Evolutionary conservation across 495 filamentous ascomycete species (phyloP).

Genomic region (Talaromyces ruber): DNA sequence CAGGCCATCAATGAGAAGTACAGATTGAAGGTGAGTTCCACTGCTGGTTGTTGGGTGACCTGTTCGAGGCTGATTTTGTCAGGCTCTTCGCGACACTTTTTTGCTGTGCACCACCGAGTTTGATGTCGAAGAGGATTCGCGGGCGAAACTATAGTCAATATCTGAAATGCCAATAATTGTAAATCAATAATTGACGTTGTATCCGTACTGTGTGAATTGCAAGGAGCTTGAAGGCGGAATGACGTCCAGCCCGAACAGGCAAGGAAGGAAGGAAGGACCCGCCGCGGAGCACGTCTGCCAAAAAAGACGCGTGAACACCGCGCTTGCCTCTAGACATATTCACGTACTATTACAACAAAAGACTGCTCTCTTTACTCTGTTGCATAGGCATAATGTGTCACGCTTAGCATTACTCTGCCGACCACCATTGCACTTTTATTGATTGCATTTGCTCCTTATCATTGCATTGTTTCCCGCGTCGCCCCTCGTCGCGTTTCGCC

Average conservation of each 20-base stretch:
- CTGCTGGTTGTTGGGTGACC: background rate
- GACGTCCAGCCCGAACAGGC: background rate
- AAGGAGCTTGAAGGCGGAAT: background rate
- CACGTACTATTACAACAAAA: background rate
- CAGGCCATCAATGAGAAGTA: slow-evolving; percentile 51
- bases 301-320: background rate
- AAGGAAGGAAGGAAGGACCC: background rate
- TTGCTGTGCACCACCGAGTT: slow-evolving; percentile 55
- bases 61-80: background rate
- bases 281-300: slow-evolving; percentile 3
- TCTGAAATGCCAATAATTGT: background rate
- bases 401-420: background rate
- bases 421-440: background rate
- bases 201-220: background rate
- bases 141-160: slow-evolving; percentile 15
- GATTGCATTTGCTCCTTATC: background rate
- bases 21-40: slow-evolving; percentile 34
- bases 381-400: background rate
- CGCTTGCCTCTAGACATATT: background rate
- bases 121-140: slow-evolving; percentile 22
- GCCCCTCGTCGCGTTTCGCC: background rate
- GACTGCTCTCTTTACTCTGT: background rate
- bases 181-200: background rate
- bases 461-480: background rate
- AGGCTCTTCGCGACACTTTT: slow-evolving; percentile 52